These are phyloP conservation scores for Nemania diffusa DNA, from an alignment of 2,329 filamentous ascomycete species.

Conservation along the genomic window DNA sequence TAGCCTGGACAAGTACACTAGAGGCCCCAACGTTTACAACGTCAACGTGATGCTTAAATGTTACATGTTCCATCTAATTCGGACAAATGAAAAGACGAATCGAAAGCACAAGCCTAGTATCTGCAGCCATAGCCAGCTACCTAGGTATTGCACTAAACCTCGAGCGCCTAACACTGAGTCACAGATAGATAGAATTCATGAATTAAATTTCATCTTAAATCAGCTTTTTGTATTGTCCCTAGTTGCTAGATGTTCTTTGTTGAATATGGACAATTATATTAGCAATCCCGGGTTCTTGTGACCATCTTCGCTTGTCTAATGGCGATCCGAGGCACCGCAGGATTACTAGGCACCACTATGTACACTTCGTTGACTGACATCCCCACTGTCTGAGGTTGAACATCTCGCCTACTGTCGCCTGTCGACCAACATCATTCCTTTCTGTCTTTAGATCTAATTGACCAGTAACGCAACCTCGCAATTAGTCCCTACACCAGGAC, in stretches of 20 bases:
- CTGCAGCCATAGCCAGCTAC: neutral
- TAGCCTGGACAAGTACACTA: no score
- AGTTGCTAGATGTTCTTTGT: constrained; percentile 28
- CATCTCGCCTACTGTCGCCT: constrained; percentile 3
- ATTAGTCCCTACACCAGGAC: constrained; percentile 7
- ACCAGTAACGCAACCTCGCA: neutral
- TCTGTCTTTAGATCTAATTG: constrained; percentile 12
- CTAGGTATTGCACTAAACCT: neutral
- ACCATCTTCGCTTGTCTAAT: constrained; percentile 2
- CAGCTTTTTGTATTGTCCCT: neutral
- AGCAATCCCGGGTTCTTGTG: constrained; percentile 27
- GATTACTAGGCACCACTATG: constrained; percentile 30
- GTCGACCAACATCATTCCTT: constrained; percentile 16
- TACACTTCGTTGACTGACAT: constrained; percentile 23
- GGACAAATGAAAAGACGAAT: no score
- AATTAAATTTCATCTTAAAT: neutral
- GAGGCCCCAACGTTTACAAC: no score
- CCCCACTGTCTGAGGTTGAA: constrained; percentile 18
- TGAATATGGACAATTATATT: constrained; percentile 42
- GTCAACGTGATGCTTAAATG: no score
- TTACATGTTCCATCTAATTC: no score
- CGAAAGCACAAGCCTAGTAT: neutral
- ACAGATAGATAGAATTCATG: neutral
- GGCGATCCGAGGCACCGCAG: constrained; percentile 24
- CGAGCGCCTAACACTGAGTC: neutral